Evolutionary conservation across 805 yeast species (phyloP), one percentile per base, ranked within the genome.

Genomic region (Jamesozyma jinghongensis): DNA sequence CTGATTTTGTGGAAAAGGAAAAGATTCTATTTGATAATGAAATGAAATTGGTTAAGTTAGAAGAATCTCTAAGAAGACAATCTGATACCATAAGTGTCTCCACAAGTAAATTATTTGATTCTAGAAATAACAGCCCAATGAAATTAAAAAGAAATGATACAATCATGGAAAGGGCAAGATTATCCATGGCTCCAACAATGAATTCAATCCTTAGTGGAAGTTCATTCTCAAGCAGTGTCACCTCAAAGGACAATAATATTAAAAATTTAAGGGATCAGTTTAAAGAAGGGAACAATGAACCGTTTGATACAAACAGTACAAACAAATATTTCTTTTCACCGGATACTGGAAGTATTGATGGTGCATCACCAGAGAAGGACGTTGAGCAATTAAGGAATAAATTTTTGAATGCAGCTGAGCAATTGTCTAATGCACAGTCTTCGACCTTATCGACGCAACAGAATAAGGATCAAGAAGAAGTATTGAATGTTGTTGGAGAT

Each of bases 311-410:
- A 3, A 38, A 25, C 7, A 33, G 42, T 19, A 43, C 45, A 11
- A 53, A 49, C 38, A 56, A 55, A 37, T 58, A 56, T 35, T 41
- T 58, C 10, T 59, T 57, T 38, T 47, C 59, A 3, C 56, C 64
- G 19, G 62, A 56, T 19, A 45, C 41, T 16, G 62, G 46, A 8
- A 48, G 52, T 29, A 32, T 47, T 3, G 60, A 57, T 40, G 47
- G 41, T 19, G 57, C 59, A 20, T 60, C 65, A 6, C 65, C 65
- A 8, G 56, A 48, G 22, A 59, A 56, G 43, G 55, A 60, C 38
- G 47, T 60, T 12, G 61, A 60, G 25, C 49, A 46, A 27, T 45
- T 60, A 32, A 58, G 56, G 36, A 54, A 52, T 35, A 54, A 55
- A 38, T 59, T 60, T 34, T 40, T 59, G n/a, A 48, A 50, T 11